Evolutionary conservation across 2,329 filamentous ascomycete genomes (phyloP), one percentile per base, ranked within the genome.

Genomic region (Botrytis galanthina): DNA sequence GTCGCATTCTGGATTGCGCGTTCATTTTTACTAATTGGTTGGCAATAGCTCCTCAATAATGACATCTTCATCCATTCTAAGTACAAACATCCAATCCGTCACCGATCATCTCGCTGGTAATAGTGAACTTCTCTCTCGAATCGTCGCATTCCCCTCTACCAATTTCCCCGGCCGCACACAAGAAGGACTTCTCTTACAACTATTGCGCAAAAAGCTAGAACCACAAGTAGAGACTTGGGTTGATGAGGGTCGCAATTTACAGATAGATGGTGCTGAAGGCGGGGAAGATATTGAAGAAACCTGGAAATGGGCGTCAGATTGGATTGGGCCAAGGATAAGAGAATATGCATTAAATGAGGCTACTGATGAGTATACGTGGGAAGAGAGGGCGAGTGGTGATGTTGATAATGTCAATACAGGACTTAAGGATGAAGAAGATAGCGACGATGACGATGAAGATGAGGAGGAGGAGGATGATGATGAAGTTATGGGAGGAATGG

Each of bases 131-230:
- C 89, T 97, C 75, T 87, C 86, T 73, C 89, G 89, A 72, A 86
- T 93, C 70, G 91, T 92, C 76, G 88, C 93, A 35, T 93, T 93
- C 80, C 94, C 94, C 0, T 89, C 91, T 20, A 92, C 93, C 3
- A 90, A 90, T 81, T 96, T 89, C 82, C 94, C 89, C 7, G 91
- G 89, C 54, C 90, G 87, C 77, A 91, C 87, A 8, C 90, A 93
- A 74, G 89, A 92, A 81, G 83, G 82, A 67, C 85, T 93, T 6
- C 86, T 95, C 1, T 86, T 88, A 39, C 88, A 91, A 78, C 85
- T 97, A 3, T 85, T 97, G 46, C 91, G 93, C 57, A 97, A 96
- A 83, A 96, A 96, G 81, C 87, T 94, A 67, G 93, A 96, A 77
- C 93, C 93, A 0, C 86, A 89, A 37, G 90, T 94, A 29, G 92